These are phyloP conservation scores for Schizophyllum commune DNA, from an alignment of 1,284 basidiomycete genomes.

Conservation along the genomic window DNA sequence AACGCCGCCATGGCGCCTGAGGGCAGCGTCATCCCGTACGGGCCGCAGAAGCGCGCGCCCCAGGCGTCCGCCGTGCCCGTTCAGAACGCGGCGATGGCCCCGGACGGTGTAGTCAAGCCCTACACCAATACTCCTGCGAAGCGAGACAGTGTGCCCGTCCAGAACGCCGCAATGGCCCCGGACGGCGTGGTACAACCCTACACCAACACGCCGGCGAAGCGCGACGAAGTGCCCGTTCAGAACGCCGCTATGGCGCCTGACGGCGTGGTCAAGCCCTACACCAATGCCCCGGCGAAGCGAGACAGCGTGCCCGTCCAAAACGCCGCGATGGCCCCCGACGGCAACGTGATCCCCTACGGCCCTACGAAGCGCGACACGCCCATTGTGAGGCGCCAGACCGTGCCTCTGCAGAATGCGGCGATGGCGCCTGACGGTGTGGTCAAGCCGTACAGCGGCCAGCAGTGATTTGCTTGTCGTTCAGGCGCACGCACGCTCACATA, in stretches of 20 bases:
- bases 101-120: slow-evolving; percentile 4
- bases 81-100: slow-evolving; percentile 13
- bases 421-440: slow-evolving; percentile 19
- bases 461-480: slow-evolving; percentile 4
- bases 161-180: slow-evolving; percentile 14
- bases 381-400: too few species aligned
- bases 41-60: slow-evolving; percentile 1
- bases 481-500: too few species aligned
- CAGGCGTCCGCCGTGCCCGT: slow-evolving; percentile 12
- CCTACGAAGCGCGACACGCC: slow-evolving; percentile 9
- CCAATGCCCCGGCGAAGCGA: slow-evolving; percentile 3
- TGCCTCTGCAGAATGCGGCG: slow-evolving; percentile 16
- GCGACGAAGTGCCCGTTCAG: slow-evolving; percentile 19
- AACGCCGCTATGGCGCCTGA: slow-evolving; percentile 21
- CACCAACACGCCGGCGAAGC: slow-evolving; percentile 3
- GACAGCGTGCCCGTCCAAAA: slow-evolving; percentile 22
- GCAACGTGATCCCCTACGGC: slow-evolving; percentile 17
- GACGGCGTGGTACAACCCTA: slow-evolving; percentile 17
- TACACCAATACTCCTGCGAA: slow-evolving; percentile 15
- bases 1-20: slow-evolving; percentile 18
- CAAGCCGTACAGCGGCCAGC: slow-evolving; percentile 12
- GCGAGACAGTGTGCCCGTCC: slow-evolving; percentile 14
- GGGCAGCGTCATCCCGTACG: slow-evolving; percentile 17
- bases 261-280: slow-evolving; percentile 20
- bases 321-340: slow-evolving; percentile 18